Conservation (phyloP, 2,329 filamentous ascomycete species). For the Colletotrichum falcatum region DNA sequence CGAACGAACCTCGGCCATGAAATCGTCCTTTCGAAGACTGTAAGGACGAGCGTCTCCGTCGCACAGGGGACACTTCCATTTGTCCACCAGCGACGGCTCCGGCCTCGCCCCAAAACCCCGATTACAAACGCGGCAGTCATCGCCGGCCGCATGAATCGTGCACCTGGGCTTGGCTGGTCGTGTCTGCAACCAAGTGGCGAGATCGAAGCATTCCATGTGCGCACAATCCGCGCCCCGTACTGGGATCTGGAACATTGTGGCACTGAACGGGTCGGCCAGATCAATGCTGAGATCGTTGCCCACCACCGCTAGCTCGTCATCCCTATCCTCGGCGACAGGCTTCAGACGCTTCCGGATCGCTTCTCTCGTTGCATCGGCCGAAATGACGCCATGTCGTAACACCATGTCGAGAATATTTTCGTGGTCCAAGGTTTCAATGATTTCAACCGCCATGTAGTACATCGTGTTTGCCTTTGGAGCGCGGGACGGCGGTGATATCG, state of each 20-base stretch:
- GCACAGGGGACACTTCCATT: conserved; percentile 92
- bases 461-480: conserved; percentile 45
- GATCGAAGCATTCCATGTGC: conserved; percentile 91
- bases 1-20: conserved; percentile 72
- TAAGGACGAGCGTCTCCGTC: conserved; percentile 79
- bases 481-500: conserved; percentile 47
- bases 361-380: conserved; percentile 62
- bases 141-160: conserved; percentile 49
- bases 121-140: conserved; percentile 50
- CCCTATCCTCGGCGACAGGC: conserved; percentile 48
- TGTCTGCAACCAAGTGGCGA: conserved; percentile 82
- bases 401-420: conserved; percentile 57
- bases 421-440: conserved; percentile 68
- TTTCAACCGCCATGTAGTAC: conserved; percentile 79
- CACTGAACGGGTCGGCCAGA: conserved; percentile 75
- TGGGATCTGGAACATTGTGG: conserved; percentile 74
- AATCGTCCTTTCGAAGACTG: conserved; percentile 78
- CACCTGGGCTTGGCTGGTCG: conserved; percentile 63
- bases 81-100: conserved; percentile 71
- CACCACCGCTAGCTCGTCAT: conserved; percentile 74
- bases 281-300: conserved; percentile 70
- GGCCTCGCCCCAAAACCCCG: conserved; percentile 1
- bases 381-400: conserved; percentile 51
- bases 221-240: conserved; percentile 77
- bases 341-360: conserved; percentile 66